Conservation (phyloP, 345 rosid species). For the Syzygium aromaticum region DNA sequence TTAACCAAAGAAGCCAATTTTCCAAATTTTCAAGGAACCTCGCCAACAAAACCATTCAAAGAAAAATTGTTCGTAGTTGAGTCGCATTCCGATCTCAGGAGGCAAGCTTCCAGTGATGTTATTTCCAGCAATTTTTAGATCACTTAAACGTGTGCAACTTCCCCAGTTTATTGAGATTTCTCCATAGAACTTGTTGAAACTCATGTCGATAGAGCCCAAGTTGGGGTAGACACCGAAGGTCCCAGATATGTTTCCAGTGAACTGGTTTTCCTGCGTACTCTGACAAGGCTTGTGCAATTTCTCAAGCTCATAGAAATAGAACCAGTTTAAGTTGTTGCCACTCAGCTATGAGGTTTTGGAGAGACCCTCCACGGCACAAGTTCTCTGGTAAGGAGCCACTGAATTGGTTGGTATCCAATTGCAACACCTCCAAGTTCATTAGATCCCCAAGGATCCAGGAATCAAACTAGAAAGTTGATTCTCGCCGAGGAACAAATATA, state of each 20-base stretch:
- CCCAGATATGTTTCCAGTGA: conserved; percentile 7
- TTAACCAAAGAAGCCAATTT: background rate
- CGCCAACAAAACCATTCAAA: background rate
- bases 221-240: conserved; percentile 5
- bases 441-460: background rate
- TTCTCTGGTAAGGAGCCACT: too few relatives aligned
- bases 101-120: too few relatives aligned
- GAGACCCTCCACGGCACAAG: too few relatives aligned
- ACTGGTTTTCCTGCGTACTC: too few relatives aligned
- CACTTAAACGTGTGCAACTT: background rate
- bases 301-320: too few relatives aligned
- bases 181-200: conserved; percentile 19
- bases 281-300: too few relatives aligned
- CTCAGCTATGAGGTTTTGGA: too few relatives aligned
- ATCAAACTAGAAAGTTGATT: conserved; percentile 8
- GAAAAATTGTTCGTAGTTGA: too few relatives aligned
- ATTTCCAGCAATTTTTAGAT: conserved; percentile 7
- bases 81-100: too few relatives aligned
- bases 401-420: too few relatives aligned
- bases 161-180: conserved; percentile 18
- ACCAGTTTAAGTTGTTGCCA: too few relatives aligned
- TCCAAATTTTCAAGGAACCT: background rate
- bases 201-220: conserved; percentile 11
- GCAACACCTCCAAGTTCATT: background rate
- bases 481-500: background rate